Evolutionary conservation across 768 basidiomycete species (phyloP).

Genomic region (Crassisporium funariophilum): DNA sequence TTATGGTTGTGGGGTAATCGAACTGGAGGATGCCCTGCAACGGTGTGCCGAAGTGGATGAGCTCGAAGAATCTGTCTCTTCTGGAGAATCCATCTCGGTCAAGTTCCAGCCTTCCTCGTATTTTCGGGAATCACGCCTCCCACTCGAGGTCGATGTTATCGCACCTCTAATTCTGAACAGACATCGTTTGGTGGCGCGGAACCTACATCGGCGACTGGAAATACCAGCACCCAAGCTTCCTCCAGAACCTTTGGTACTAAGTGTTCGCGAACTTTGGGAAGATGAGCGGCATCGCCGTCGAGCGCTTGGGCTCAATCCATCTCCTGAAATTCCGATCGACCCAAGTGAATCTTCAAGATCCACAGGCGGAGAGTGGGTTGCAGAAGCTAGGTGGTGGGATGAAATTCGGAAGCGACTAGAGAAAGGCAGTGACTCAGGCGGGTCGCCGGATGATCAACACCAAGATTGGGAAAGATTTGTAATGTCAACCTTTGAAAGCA

Average conservation of each 20-base stretch:
- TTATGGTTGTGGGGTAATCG: constrained; percentile 91
- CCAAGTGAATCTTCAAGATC: constrained; percentile 64
- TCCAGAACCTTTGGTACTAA: constrained; percentile 76
- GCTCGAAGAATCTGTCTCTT: constrained; percentile 31
- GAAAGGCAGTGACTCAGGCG: constrained; percentile 32
- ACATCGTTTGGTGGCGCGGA: constrained; percentile 59
- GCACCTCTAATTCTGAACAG: constrained; percentile 89
- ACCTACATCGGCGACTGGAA: constrained; percentile 64
- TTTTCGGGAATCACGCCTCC: constrained; percentile 63
- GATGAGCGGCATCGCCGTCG: constrained; percentile 83
- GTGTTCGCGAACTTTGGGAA: constrained; percentile 95
- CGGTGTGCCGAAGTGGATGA: constrained; percentile 43
- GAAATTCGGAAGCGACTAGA: constrained; percentile 66
- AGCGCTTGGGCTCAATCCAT: constrained; percentile 67
- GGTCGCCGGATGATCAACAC: constrained; percentile 15
- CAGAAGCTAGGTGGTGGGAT: constrained; percentile 76
- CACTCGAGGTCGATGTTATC: constrained; percentile 82
- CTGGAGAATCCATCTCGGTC: constrained; percentile 11
- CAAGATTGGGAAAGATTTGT: constrained; percentile 69
- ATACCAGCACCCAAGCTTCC: constrained; percentile 58
- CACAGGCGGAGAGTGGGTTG: constrained; percentile 64
- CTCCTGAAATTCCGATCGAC: constrained; percentile 73
- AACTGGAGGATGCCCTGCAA: constrained; percentile 68
- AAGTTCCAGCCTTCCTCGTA: constrained; percentile 55
- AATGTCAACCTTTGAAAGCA: constrained; percentile 89